Evolutionary conservation across 2,329 filamentous ascomycete species (phyloP).

Genomic region (Lecanicillium sp.): DNA sequence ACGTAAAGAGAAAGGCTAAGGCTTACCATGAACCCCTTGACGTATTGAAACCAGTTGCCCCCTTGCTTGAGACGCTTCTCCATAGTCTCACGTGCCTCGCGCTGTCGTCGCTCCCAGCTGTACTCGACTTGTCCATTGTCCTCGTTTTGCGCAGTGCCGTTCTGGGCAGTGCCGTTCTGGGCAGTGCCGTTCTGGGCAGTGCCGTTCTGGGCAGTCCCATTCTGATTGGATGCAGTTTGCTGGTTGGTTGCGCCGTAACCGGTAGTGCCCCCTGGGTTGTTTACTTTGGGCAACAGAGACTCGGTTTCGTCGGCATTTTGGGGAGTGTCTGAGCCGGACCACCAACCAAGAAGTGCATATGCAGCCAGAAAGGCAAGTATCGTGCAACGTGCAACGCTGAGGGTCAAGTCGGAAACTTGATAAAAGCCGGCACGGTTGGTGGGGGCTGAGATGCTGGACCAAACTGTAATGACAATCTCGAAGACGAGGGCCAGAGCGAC

Average conservation of each 20-base stretch:
- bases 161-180: conserved; percentile 43
- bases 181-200: conserved; percentile 35
- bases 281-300: conserved; percentile 10
- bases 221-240: not conserved
- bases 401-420: conserved; percentile 21
- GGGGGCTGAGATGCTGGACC: not conserved
- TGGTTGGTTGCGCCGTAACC: conserved; percentile 10
- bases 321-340: not conserved
- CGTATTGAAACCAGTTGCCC: conserved; percentile 71
- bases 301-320: conserved; percentile 7
- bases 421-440: conserved; percentile 10
- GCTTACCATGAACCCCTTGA: conserved; percentile 61
- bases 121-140: conserved; percentile 39
- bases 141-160: conserved; percentile 38
- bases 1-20: conserved; percentile 1
- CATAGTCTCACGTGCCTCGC: conserved; percentile 51
- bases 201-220: conserved; percentile 35
- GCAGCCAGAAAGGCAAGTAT: not conserved
- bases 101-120: conserved; percentile 47
- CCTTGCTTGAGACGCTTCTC: conserved; percentile 65
- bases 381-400: conserved; percentile 15
- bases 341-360: not conserved
- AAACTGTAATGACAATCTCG: conserved; percentile 40
- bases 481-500: conserved; percentile 53
- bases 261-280: not conserved